Conservation (phyloP, 768 basidiomycete genomes). For the Amanita fuliginea region DNA sequence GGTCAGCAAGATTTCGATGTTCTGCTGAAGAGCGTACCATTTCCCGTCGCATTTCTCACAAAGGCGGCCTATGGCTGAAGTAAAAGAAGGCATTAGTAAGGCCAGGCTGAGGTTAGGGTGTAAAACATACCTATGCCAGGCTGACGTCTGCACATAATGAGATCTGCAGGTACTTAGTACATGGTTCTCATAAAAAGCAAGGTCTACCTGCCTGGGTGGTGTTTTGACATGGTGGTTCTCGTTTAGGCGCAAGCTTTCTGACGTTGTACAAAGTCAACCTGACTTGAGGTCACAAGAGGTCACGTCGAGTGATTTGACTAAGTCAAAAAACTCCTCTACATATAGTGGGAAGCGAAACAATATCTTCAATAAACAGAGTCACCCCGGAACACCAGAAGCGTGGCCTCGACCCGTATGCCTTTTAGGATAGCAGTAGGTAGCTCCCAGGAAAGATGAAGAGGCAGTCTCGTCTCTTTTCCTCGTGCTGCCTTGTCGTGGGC, state of each 20-base stretch:
- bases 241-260: no score
- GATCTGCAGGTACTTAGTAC: conserved; percentile 38
- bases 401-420: no score
- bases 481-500: neutral
- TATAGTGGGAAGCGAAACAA: no score
- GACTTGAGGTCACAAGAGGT: no score
- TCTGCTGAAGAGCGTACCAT: conserved; percentile 50
- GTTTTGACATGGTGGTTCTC: conserved; percentile 65
- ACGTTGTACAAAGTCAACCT: no score
- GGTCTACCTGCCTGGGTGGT: conserved; percentile 59
- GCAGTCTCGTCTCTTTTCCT: neutral
- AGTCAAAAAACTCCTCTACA: no score
- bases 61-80: conserved; percentile 85
- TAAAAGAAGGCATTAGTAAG: conserved; percentile 1
- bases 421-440: neutral
- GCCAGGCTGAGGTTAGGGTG: neutral
- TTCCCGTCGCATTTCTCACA: conserved; percentile 99
- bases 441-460: neutral
- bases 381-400: neutral
- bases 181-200: neutral
- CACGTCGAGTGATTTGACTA: no score
- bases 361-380: neutral
- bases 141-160: conserved; percentile 97
- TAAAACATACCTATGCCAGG: conserved; percentile 76
- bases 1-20: neutral